A percentile compares a stretch with the other conserved stretches of the same genome.
phyloP scores from a whole-genome alignment of 345 rosid species.

The Conringia planisiliqua region DNA sequence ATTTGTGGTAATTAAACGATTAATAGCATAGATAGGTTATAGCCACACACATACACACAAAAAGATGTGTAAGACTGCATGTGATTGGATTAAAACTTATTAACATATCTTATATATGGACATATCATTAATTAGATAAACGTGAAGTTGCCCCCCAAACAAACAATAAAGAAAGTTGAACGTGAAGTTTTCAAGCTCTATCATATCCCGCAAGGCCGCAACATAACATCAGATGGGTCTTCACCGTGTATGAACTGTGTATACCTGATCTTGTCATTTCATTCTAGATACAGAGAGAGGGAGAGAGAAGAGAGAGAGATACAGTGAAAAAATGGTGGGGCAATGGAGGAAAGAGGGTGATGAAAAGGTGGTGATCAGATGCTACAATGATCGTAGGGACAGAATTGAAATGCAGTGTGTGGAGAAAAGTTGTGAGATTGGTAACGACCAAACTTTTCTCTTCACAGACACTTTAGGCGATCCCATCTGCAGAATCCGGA shows the following conservation, averaged over 20 bases:
- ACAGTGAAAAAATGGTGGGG: slow-evolving; percentile 21
- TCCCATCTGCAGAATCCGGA: slow-evolving; percentile 81
- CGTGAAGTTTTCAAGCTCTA: background rate
- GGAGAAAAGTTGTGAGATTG: slow-evolving; percentile 73
- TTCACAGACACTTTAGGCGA: slow-evolving; percentile 77
- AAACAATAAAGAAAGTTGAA: background rate
- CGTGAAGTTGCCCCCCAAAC: background rate
- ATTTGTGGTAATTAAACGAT: background rate
- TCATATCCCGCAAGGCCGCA: background rate
- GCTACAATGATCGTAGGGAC: slow-evolving; percentile 55
- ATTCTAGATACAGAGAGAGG: background rate
- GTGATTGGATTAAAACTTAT: background rate
- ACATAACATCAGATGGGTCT: background rate
- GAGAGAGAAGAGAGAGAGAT: background rate
- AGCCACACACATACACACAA: background rate
- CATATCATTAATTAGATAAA: background rate
- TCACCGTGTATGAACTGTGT: background rate
- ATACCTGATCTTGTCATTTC: background rate
- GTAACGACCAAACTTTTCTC: slow-evolving; percentile 54
- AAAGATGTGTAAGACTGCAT: background rate
- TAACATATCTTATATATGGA: background rate
- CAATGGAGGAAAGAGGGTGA: slow-evolving; percentile 24
- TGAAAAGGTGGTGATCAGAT: slow-evolving; percentile 41
- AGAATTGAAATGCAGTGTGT: slow-evolving; percentile 48
- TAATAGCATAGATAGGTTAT: background rate